phyloP scores from a whole-genome alignment of 1,284 basidiomycete species.

The Mycena citricolor region DNA sequence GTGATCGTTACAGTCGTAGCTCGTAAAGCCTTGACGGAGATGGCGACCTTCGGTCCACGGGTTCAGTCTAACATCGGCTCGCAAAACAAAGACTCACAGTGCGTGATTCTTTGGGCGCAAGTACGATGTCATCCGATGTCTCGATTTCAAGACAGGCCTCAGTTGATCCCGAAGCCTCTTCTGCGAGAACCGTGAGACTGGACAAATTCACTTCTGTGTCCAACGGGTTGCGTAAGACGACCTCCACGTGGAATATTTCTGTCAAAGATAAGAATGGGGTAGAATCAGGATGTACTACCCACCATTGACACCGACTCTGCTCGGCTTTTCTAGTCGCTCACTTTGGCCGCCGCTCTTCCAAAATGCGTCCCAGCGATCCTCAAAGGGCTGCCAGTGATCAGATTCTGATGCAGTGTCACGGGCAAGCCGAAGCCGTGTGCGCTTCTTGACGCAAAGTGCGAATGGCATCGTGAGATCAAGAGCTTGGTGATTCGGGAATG shows the following conservation, averaged over 20 bases:
- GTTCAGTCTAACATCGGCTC: conserved; percentile 4
- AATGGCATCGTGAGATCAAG: conserved; percentile 56
- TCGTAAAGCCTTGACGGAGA: conserved; percentile 52
- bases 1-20: conserved; percentile 56
- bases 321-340: conserved; percentile 50
- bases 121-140: conserved; percentile 52
- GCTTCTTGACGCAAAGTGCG: conserved; percentile 52
- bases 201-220: conserved; percentile 66
- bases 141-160: conserved; percentile 54
- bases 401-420: conserved; percentile 46
- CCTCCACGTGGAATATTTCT: conserved; percentile 79
- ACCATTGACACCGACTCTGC: conserved; percentile 67
- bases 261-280: conserved; percentile 14
- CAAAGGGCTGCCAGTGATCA: conserved; percentile 57
- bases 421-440: conserved; percentile 54
- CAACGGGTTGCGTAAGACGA: conserved; percentile 67
- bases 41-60: conserved; percentile 52
- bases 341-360: conserved; percentile 54
- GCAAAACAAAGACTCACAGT: conserved; percentile 42
- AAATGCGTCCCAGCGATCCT: conserved; percentile 63
- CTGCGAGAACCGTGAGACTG: conserved; percentile 54
- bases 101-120: conserved; percentile 58
- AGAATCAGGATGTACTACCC: conserved; percentile 10
- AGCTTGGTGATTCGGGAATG: conserved; percentile 41
- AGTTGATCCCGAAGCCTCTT: conserved; percentile 37